Percentiles rank a stretch among this genome's conserved stretches.
phyloP scores from a whole-genome alignment of 2,329 filamentous ascomycete genomes.

The Talaromyces sp. region DNA sequence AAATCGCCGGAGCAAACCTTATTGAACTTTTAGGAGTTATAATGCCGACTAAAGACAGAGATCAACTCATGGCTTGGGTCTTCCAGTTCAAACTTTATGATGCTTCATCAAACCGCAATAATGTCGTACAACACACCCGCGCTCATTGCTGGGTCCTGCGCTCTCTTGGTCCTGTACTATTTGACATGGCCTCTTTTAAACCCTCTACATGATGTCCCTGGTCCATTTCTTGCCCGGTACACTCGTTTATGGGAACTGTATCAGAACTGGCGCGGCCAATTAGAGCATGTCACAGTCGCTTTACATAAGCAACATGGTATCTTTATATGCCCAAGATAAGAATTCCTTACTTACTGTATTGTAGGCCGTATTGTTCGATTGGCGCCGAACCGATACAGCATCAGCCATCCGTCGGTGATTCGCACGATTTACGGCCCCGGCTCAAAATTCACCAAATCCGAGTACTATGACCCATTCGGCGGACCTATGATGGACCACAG shows the following conservation, averaged over 20 bases:
- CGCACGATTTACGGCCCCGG: conserved; percentile 65
- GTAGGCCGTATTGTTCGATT: neutral
- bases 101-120: too few species aligned
- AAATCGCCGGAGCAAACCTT: too few species aligned
- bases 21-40: too few species aligned
- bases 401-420: conserved; percentile 66
- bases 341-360: neutral
- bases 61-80: too few species aligned
- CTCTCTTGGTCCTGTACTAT: too few species aligned
- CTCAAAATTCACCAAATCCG: conserved; percentile 34
- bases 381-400: conserved; percentile 50
- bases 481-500: neutral
- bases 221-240: neutral
- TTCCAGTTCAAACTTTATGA: too few species aligned
- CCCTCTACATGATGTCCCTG: neutral
- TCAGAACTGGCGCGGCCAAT: neutral
- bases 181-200: neutral
- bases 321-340: neutral
- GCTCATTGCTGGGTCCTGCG: too few species aligned
- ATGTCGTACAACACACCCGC: too few species aligned
- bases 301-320: conserved; percentile 1
- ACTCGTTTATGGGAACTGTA: conserved; percentile 1
- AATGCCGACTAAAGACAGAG: too few species aligned
- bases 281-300: neutral
- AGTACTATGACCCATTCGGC: conserved; percentile 20